phyloP scores from a whole-genome alignment of 75 land plant genomes.

The Pinus taeda region DNA sequence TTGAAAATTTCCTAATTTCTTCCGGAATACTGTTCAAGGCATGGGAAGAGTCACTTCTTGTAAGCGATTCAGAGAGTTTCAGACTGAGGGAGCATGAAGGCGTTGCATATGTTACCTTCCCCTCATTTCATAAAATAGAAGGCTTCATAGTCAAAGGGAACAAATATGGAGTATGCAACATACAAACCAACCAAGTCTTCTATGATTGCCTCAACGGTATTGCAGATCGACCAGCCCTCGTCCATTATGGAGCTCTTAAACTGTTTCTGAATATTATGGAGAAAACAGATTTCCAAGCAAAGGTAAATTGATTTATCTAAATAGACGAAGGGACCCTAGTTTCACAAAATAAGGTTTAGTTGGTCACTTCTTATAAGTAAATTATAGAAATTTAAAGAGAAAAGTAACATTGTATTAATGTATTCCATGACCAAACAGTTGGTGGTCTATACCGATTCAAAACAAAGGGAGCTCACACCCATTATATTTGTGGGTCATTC shows the following conservation, averaged over 20 bases:
- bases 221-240: background rate
- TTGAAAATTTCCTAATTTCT: background rate
- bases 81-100: background rate
- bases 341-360: too few relatives aligned
- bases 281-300: background rate
- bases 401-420: too few relatives aligned
- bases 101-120: background rate
- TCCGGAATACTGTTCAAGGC: background rate
- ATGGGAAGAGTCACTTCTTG: background rate
- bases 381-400: too few relatives aligned
- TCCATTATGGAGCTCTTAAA: background rate
- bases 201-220: background rate
- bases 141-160: background rate
- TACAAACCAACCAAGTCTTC: background rate
- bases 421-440: background rate
- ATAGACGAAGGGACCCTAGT: too few relatives aligned
- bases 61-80: background rate
- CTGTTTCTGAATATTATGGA: background rate
- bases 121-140: background rate
- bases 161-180: background rate
- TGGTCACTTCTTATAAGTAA: too few relatives aligned
- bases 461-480: background rate
- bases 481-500: slow-evolving; percentile 7
- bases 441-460: background rate
- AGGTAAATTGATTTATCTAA: background rate